phyloP scores from a whole-genome alignment of 2,329 filamentous ascomycete genomes.

The Orbilia ellipsospora region DNA sequence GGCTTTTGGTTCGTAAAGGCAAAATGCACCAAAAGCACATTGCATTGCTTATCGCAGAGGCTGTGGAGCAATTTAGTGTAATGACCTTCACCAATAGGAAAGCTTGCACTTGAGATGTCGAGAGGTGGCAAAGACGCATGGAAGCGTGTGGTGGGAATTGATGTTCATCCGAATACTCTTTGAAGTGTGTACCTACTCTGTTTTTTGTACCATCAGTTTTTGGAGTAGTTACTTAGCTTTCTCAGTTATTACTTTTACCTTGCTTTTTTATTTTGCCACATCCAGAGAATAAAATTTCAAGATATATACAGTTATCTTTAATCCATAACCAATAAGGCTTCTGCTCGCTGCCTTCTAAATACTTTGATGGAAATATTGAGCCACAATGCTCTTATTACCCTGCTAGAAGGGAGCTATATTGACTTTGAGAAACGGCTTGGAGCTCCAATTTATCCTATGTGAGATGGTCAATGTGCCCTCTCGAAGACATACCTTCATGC shows the following conservation, averaged over 20 bases:
- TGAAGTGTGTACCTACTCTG: constrained; percentile 25
- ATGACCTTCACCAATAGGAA: constrained; percentile 10
- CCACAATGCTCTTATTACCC: no score
- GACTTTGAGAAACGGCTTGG: no score
- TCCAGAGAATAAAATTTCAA: constrained; percentile 30
- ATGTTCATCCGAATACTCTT: constrained; percentile 3
- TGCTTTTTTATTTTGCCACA: constrained; percentile 9
- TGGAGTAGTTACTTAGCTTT: constrained; percentile 42
- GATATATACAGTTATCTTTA: no score
- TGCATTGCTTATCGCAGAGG: background rate
- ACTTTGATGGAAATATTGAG: no score
- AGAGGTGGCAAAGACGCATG: constrained; percentile 32
- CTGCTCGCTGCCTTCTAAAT: no score
- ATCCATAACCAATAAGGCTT: no score
- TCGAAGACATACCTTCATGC: no score
- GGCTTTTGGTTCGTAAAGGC: constrained; percentile 64
- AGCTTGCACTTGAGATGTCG: background rate
- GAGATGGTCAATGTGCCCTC: no score
- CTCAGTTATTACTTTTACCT: background rate
- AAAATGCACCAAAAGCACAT: no score
- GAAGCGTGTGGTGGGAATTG: background rate
- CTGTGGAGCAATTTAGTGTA: background rate
- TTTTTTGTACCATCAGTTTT: constrained; percentile 32
- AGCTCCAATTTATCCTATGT: no score
- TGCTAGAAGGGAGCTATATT: no score